A percentile compares a stretch with the other conserved stretches of the same genome.
Evolutionary conservation across 1,284 basidiomycete species (phyloP).

Genomic region (Takashimella koratensis): DNA sequence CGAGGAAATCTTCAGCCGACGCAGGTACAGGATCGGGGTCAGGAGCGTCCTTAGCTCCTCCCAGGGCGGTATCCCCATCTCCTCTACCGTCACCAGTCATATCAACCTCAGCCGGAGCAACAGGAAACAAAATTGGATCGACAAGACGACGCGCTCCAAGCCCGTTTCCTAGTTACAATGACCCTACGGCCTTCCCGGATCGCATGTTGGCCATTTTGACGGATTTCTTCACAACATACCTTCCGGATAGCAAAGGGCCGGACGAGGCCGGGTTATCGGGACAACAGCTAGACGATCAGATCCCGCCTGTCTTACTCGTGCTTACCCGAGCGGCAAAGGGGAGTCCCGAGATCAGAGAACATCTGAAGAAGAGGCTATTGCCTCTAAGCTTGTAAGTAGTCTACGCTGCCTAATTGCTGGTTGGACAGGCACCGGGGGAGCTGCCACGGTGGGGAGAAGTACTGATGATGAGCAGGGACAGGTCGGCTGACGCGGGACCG

Average conservation of each 20-base stretch:
- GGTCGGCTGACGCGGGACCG: conserved; percentile 55
- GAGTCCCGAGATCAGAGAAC: conserved; percentile 57
- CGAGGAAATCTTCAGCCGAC: conserved; percentile 6
- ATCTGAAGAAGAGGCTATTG: conserved; percentile 63
- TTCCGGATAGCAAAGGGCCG: conserved; percentile 23
- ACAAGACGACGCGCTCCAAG: background rate
- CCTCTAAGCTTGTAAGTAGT: conserved; percentile 61
- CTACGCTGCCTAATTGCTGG: too few species aligned
- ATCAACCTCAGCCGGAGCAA: background rate
- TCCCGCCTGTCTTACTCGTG: conserved; percentile 70
- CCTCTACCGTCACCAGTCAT: background rate
- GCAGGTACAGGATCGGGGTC: too few species aligned
- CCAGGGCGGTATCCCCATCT: background rate
- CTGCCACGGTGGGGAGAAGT: background rate
- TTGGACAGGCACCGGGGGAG: too few species aligned
- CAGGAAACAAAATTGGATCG: conserved; percentile 2
- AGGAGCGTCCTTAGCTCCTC: background rate
- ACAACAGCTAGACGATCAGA: conserved; percentile 64
- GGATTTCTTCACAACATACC: conserved; percentile 23
- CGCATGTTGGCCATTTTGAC: conserved; percentile 27
- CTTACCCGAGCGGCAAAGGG: conserved; percentile 64
- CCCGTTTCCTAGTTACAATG: conserved; percentile 1
- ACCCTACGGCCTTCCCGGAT: conserved; percentile 21
- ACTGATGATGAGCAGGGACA: conserved; percentile 54
- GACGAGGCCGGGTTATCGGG: conserved; percentile 25